These are phyloP conservation scores for Suhomyces kilbournensis DNA, from an alignment of 805 yeast genomes.

Conservation along the genomic window DNA sequence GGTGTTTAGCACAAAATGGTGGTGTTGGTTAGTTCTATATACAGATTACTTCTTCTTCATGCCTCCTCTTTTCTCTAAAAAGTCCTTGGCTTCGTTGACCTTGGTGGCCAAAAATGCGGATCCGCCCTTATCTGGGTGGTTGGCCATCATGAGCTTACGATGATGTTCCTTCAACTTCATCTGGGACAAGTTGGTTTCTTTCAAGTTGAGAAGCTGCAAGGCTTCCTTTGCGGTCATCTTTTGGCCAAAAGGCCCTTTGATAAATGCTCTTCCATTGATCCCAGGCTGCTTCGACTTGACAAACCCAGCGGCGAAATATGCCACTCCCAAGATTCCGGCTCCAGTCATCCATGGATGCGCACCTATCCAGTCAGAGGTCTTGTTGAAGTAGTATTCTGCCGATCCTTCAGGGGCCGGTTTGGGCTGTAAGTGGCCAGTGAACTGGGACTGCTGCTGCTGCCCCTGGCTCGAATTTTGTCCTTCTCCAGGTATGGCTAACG, in stretches of 20 bases:
- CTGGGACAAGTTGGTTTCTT: conserved; percentile 60
- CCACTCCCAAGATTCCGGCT: conserved; percentile 62
- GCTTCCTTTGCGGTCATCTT: conserved; percentile 92
- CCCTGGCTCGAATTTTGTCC: conserved; percentile 18
- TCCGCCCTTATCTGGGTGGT: conserved; percentile 95
- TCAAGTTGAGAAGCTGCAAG: conserved; percentile 72
- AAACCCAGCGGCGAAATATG: conserved; percentile 64
- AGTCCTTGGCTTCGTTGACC: conserved; percentile 88
- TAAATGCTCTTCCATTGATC: conserved; percentile 59
- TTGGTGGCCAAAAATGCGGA: conserved; percentile 86
- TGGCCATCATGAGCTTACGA: conserved; percentile 78
- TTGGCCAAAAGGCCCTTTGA: conserved; percentile 87
- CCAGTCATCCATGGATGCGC: conserved; percentile 77
- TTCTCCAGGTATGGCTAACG: conserved; percentile 57
- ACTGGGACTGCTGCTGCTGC: conserved; percentile 17
- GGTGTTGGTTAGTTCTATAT: no score
- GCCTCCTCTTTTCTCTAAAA: conserved; percentile 68
- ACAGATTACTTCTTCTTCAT: conserved; percentile 33
- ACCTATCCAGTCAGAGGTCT: conserved; percentile 55
- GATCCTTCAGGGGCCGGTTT: conserved; percentile 43
- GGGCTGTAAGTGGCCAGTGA: conserved; percentile 40
- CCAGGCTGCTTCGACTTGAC: conserved; percentile 70
- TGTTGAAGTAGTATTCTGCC: conserved; percentile 64
- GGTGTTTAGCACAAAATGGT: no score
- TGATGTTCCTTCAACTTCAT: conserved; percentile 74